Base-by-base conservation (phyloP, 768 basidiomycete species). In the Pulveroboletus sp. region DNA sequence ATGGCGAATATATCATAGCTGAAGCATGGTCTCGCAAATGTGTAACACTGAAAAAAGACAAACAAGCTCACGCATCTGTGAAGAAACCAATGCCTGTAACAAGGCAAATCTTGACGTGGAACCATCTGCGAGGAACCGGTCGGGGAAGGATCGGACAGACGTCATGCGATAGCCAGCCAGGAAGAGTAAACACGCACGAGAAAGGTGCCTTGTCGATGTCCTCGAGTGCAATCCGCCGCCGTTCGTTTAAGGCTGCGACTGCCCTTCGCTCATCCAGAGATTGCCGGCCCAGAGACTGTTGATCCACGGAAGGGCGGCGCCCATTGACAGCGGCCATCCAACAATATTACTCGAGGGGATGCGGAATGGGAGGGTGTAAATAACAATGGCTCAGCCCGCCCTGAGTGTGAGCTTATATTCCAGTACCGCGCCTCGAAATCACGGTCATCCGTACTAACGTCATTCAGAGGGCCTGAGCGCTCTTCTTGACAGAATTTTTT, bases 1-100 rank as follows among this genome's bases (percentile, higher is more conserved):
- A 93, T 93, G 20, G 89, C 85, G 61, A 93, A 94, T 51, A 93
- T 83, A 56, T 90, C 89, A 57, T 88, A 88, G 12, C 61, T 63
- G 39, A 22, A 26, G 19, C 19, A 27, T 45, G 24, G 23, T 35
- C 3, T 1, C 13, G 14, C 8, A 19, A 48, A 14, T 13, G 39
- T 12, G 11, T 10, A 23, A 8, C 16, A 14, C n/a, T 19, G 13
- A 31, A 11, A 9, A 19, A 11, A 30, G 17, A 22, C 9, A 44
- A 31, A 13, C 40, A 16, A 2, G 71, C 76, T 58, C 60, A 81
- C 78, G 83, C 81, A 71, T 88, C 89, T 31, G 90, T 89, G 76
- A 91, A 93, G 78, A 93, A 93, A 26, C 90, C 90, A 7, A 85
- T 85, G 61, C 90, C 88, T 5, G 87, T 65, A 2, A 77, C 77